These are phyloP conservation scores for Coniochaeta sp. DNA, from an alignment of 2,329 filamentous ascomycete genomes.

Conservation along the genomic window DNA sequence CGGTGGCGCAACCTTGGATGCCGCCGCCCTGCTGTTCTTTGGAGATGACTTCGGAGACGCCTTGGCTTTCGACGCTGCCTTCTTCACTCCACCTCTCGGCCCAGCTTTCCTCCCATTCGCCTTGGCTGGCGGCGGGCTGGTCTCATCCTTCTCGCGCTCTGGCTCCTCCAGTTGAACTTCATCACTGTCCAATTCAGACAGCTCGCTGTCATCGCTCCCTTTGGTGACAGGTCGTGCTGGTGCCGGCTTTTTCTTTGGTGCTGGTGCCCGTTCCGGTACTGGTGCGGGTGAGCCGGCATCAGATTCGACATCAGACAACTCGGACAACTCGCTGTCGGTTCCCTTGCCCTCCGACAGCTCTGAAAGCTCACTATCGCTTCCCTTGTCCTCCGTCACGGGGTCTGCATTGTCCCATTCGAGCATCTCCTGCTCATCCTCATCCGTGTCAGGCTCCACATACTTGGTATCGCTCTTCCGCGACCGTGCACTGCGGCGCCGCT, in stretches of 20 bases:
- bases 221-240: constrained; percentile 3
- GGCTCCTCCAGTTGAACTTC: background rate
- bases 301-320: background rate
- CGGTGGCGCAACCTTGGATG: background rate
- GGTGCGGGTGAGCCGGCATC: background rate
- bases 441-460: constrained; percentile 51
- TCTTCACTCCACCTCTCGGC: constrained; percentile 5
- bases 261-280: background rate
- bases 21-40: background rate
- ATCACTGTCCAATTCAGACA: constrained; percentile 7
- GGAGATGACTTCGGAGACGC: background rate
- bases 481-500: constrained; percentile 52
- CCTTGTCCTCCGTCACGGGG: constrained; percentile 20
- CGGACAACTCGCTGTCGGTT: constrained; percentile 1
- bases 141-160: constrained; percentile 4
- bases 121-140: background rate
- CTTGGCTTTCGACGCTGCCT: constrained; percentile 8
- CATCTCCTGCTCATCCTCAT: constrained; percentile 56
- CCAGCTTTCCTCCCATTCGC: constrained; percentile 12
- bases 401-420: constrained; percentile 49
- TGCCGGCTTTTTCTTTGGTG: constrained; percentile 5
- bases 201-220: constrained; percentile 8
- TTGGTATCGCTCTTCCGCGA: constrained; percentile 33
- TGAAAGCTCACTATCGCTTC: constrained; percentile 14
- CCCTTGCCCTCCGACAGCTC: constrained; percentile 8